A percentile compares a stretch with the other conserved stretches of the same genome.
Conservation (phyloP, 2,329 filamentous ascomycete species). For the Fonsecaea nubica region DNA sequence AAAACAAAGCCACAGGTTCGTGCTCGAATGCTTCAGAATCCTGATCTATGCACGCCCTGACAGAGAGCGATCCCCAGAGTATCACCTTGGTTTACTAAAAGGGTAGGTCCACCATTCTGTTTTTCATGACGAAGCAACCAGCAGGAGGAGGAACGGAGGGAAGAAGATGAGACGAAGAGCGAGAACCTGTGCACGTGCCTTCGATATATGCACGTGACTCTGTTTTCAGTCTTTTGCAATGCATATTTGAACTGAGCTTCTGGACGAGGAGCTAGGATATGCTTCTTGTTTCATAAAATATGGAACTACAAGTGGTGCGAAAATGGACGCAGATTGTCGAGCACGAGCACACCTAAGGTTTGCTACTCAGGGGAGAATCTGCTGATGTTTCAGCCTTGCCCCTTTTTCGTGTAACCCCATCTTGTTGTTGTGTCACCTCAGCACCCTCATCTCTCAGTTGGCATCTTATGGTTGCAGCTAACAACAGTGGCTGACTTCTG, state of each 20-base stretch:
- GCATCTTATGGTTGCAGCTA: not conserved
- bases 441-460: not conserved
- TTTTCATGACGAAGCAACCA: not conserved
- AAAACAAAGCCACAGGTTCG: conserved; percentile 98
- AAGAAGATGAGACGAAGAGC: not conserved
- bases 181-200: not conserved
- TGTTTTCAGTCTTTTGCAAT: not conserved
- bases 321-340: not conserved
- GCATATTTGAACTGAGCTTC: not conserved
- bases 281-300: not conserved
- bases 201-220: not conserved
- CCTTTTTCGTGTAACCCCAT: not conserved
- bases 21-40: conserved; percentile 29
- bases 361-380: not conserved
- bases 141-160: not conserved
- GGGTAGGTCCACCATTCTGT: conserved; percentile 64
- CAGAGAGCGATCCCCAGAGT: conserved; percentile 69
- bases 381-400: not conserved
- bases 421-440: not conserved
- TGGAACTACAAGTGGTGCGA: not conserved
- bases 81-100: conserved; percentile 96
- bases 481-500: conserved; percentile 19
- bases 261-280: not conserved
- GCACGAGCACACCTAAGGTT: not conserved
- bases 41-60: conserved; percentile 38